These are phyloP conservation scores for Tricholoma saponaceum DNA, from an alignment of 768 basidiomycete genomes.

Conservation along the genomic window DNA sequence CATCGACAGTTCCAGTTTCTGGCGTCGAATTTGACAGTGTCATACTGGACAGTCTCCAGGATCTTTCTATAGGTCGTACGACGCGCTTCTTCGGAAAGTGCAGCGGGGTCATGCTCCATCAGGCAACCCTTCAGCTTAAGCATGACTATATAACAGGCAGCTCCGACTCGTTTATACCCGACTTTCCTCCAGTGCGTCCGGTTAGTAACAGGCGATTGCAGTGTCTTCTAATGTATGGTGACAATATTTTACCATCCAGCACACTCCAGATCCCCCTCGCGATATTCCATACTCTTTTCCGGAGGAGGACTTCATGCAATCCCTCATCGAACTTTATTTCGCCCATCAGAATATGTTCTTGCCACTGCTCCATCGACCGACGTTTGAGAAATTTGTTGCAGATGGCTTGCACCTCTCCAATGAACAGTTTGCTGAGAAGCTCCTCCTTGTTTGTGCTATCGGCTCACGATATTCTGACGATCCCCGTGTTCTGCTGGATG, in stretches of 20 bases:
- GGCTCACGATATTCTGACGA: slow-evolving; percentile 60
- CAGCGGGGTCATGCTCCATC: slow-evolving; percentile 48
- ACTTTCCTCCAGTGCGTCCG: background rate
- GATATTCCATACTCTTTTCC: slow-evolving; percentile 40
- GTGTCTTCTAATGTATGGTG: slow-evolving; percentile 23
- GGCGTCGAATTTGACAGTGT: slow-evolving; percentile 31
- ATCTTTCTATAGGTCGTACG: slow-evolving; percentile 24
- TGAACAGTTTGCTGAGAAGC: slow-evolving; percentile 48
- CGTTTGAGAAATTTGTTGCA: slow-evolving; percentile 50
- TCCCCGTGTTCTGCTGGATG: slow-evolving; percentile 43
- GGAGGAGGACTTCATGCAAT: slow-evolving; percentile 42
- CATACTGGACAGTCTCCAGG: slow-evolving; percentile 33
- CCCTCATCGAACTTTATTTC: slow-evolving; percentile 68
- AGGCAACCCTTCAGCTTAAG: slow-evolving; percentile 52
- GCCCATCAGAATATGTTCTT: slow-evolving; percentile 45
- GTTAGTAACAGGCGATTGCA: background rate
- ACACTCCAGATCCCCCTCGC: slow-evolving; percentile 3
- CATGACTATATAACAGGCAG: slow-evolving; percentile 42
- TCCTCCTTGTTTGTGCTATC: slow-evolving; percentile 70
- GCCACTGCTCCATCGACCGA: slow-evolving; percentile 71
- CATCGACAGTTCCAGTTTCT: slow-evolving; percentile 10
- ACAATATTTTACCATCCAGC: slow-evolving; percentile 13
- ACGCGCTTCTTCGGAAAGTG: slow-evolving; percentile 52
- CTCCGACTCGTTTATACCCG: slow-evolving; percentile 1
- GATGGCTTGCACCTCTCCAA: slow-evolving; percentile 50